Conservation (phyloP, 2,329 filamentous ascomycete species). For the Tolypocladium tropicale region DNA sequence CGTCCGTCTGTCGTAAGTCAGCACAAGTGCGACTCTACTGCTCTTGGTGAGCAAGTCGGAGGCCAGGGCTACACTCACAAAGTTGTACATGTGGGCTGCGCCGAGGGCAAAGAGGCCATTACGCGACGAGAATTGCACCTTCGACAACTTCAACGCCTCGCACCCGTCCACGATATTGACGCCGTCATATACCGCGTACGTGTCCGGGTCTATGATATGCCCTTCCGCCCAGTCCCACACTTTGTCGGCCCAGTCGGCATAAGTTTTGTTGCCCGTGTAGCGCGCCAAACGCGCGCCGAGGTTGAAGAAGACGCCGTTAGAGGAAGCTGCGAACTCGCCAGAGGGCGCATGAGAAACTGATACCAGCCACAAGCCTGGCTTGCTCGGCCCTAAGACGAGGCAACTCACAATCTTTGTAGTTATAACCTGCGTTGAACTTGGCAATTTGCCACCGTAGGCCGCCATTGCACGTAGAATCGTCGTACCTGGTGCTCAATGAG, state of each 20-base stretch:
- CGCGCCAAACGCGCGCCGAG: background rate
- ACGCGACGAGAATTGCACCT: background rate
- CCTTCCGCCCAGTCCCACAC: background rate
- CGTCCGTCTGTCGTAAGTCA: background rate
- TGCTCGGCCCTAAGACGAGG: background rate
- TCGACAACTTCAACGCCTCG: background rate
- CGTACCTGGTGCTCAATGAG: background rate
- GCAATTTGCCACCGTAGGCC: background rate
- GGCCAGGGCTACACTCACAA: background rate
- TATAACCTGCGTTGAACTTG: background rate
- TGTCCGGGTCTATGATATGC: background rate
- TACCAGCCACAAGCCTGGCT: too few relatives aligned
- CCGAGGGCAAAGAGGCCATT: background rate
- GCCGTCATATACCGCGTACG: background rate
- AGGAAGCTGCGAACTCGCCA: background rate
- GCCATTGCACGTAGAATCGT: background rate
- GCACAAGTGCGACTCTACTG: background rate
- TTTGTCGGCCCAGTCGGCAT: background rate
- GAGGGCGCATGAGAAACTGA: background rate
- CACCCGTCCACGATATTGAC: background rate
- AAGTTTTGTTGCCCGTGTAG: background rate
- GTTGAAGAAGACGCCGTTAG: background rate
- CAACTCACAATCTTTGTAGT: background rate
- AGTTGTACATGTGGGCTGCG: background rate
- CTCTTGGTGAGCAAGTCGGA: background rate